Base-by-base conservation (phyloP, 345 rosid genomes). In the Citrus trifoliata region DNA sequence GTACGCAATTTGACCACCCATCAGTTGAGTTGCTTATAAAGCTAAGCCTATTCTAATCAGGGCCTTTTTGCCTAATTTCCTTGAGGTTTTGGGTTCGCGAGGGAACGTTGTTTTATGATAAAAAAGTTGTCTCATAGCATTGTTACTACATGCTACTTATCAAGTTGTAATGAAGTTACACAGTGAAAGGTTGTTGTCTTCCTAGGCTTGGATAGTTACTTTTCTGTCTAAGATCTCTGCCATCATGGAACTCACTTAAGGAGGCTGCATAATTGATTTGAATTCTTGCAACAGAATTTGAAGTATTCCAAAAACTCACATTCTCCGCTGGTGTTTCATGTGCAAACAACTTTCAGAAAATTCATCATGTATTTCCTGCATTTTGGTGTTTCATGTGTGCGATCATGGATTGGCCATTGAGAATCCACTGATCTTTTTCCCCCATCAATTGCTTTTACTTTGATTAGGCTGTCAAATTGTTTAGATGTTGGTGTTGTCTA, bases 201-300 rank as follows among this genome's bases (percentile, higher is more conserved):
- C 10, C 7, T 22, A 35, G 32, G 32, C 51, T 35, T 59, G 4
- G 66, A 18, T 73, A 14, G 55, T 25, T 35, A 51, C 33, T 73
- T 70, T 62, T 42, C 69, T 30, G 6, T 60, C 4, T 19, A 42
- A 18, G 59, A 27, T 40, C 35, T 74, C 53, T n/a, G 64, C 35
- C 10, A 72, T 56, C 4, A 1, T 56, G 65, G 65, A 72, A 46
- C 32, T 72, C 58, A 33, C 51, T 72, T 72, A 33, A 8, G 51
- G 25, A 35, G 51, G 76, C 32, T 10, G 46, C 33, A 7, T 61
- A 60, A 61, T 74, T 40, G 68, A 74, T 61, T 35, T 74, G 77
- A 40, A 73, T 9, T 61, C 18, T 61, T 61, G 77, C 38, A 19
- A 61, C 58, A 40, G 22, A 74, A 25, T 37, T 74, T 61, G 53